A percentile compares a stretch with the other conserved stretches of the same genome.
Evolutionary conservation across 202 grass and related monocot genomes (phyloP).

Genomic region (Hordeum pubiflorum): DNA sequence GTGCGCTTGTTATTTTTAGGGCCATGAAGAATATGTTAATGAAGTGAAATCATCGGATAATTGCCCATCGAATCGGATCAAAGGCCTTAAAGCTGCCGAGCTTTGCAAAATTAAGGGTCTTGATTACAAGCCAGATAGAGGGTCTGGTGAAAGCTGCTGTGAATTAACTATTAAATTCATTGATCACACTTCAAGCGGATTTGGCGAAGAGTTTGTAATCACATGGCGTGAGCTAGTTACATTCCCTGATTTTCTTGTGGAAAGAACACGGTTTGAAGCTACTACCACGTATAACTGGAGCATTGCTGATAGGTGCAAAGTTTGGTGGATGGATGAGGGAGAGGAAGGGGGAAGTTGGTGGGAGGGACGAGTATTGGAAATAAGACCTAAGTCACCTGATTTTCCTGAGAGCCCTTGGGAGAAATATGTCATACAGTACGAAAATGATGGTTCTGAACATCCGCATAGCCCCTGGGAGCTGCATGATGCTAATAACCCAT

Average conservation of each 20-base stretch:
- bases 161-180: conserved; percentile 65
- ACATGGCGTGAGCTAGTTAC: conserved; percentile 64
- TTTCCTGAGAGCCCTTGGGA: conserved; percentile 97
- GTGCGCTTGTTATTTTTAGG: conserved; percentile 41
- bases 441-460: conserved; percentile 64
- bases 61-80: conserved; percentile 49
- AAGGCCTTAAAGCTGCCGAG: conserved; percentile 66
- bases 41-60: conserved; percentile 13
- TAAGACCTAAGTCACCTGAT: conserved; percentile 62
- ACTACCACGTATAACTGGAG: conserved; percentile 66
- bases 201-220: conserved; percentile 50
- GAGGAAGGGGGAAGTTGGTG: conserved; percentile 84
- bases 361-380: conserved; percentile 55
- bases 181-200: conserved; percentile 41
- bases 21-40: conserved; percentile 71
- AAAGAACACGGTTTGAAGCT: conserved; percentile 74
- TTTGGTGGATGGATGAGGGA: conserved; percentile 77
- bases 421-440: conserved; percentile 78
- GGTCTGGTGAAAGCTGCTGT: conserved; percentile 92
- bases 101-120: conserved; percentile 68
- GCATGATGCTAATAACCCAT: conserved; percentile 61
- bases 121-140: conserved; percentile 47
- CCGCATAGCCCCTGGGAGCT: conserved; percentile 92
- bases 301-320: conserved; percentile 69
- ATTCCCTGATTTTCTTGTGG: conserved; percentile 90